Conservation (phyloP, 371 early-diverging fungal genomes). For the Dinochytrium kinnereticum region DNA sequence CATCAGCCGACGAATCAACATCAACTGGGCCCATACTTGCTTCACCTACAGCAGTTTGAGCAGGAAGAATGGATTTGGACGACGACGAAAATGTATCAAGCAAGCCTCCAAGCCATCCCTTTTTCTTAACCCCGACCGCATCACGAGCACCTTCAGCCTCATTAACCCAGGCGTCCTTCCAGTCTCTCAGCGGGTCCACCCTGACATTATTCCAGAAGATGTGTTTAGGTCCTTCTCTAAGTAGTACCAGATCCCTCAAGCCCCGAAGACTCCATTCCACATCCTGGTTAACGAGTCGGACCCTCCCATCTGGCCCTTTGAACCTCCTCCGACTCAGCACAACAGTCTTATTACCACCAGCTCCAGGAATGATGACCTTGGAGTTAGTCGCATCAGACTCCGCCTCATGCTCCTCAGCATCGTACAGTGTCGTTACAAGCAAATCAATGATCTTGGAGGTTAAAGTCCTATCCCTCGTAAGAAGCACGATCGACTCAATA, state of each 20-base stretch:
- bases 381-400: conserved; percentile 33
- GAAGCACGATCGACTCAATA: conserved; percentile 46
- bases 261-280: conserved; percentile 61
- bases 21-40: too few species aligned
- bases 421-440: conserved; percentile 49
- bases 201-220: conserved; percentile 33
- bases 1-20: not conserved
- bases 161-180: conserved; percentile 11
- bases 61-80: conserved; percentile 3
- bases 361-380: conserved; percentile 27
- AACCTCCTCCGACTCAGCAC: conserved; percentile 4
- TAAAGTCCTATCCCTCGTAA: conserved; percentile 54
- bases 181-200: conserved; percentile 9
- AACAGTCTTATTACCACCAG: not conserved
- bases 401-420: conserved; percentile 7
- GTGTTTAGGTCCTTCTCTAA: conserved; percentile 42
- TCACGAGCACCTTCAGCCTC: not conserved
- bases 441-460: conserved; percentile 54
- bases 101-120: conserved; percentile 25
- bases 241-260: conserved; percentile 53
- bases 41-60: not conserved
- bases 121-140: not conserved
- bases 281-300: conserved; percentile 59
- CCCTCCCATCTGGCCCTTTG: conserved; percentile 45
- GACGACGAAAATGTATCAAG: not conserved